Base-by-base conservation (phyloP, 768 basidiomycete species). In the Hirschioporus abietinus region DNA sequence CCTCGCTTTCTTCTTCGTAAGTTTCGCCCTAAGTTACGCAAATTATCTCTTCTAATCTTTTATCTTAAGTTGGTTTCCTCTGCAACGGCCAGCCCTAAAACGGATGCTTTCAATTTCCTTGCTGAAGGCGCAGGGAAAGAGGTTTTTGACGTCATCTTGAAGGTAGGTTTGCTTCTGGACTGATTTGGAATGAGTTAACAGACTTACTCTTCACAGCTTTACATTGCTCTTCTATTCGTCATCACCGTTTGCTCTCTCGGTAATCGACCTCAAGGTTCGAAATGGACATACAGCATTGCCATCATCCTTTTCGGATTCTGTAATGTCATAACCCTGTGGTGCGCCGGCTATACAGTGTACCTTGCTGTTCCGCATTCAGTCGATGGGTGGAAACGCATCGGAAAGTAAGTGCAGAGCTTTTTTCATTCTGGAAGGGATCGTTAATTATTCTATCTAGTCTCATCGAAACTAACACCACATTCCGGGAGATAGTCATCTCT, bases 1-100 rank as follows among this genome's bases (percentile, higher is more conserved):
- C 75, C 82, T 96, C 64, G 92, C 94, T 58, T 95, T 96, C 82
- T 96, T 92, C 84, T 96, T 95, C 78, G 91, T 93, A 71, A 78
- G 91, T 82, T 20, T 10, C 35, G 0, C 20, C 17, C 61, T 67
- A n/a, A 30, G 30, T 63, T 72, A 24, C 68, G 68, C 6, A 66
- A 71, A 9, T 71, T 74, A 64, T 63, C 68, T 60, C 42, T 76
- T 63, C 71, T 72, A 68, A 59, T 63, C 1, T 70, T 74, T 24
- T 67, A 71, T 71, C 70, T 72, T 66, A 78, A 94, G 90, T 80
- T 96, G 66, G 89, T 95, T 65, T 87, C 87, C 30, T 91, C 92
- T 1, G 93, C 94, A 5, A 94, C 92, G 1, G 75, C 82, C 18
- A 76, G 82, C 61, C 72, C 78, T 8, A 69, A 70, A 6, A 81